phyloP scores from a whole-genome alignment of 768 basidiomycete species.

The Kwoniella shandongensis region DNA sequence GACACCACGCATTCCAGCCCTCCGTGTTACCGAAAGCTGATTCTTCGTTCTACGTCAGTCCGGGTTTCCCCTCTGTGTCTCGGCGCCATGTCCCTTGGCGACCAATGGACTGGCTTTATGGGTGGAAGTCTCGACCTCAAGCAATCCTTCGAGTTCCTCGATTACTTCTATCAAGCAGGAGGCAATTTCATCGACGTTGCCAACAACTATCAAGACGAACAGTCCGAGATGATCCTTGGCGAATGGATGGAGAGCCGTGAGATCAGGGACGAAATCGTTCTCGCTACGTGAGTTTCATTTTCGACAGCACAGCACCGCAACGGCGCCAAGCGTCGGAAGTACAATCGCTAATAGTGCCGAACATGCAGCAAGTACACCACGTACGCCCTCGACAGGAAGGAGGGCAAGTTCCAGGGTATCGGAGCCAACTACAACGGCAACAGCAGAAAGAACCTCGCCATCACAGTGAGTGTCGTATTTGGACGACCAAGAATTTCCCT shows the following conservation, averaged over 20 bases:
- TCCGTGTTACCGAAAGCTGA: neutral
- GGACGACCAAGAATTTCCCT: neutral
- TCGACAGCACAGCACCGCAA: too few relatives aligned
- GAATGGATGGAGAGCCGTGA: slow-evolving; percentile 58
- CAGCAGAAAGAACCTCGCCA: slow-evolving; percentile 56
- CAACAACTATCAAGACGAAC: slow-evolving; percentile 49
- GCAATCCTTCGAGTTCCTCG: slow-evolving; percentile 57
- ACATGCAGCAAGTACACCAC: slow-evolving; percentile 29
- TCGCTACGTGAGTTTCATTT: slow-evolving; percentile 14
- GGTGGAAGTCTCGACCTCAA: slow-evolving; percentile 28
- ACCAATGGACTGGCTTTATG: slow-evolving; percentile 52
- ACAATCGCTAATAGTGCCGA: too few relatives aligned
- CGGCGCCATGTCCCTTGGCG: slow-evolving; percentile 56
- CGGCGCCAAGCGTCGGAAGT: neutral
- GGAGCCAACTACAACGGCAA: slow-evolving; percentile 58
- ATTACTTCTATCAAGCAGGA: slow-evolving; percentile 56
- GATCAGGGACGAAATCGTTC: slow-evolving; percentile 58
- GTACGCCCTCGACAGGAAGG: slow-evolving; percentile 27
- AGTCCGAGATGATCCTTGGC: slow-evolving; percentile 62
- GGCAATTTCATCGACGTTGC: slow-evolving; percentile 59
- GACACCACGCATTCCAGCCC: too few relatives aligned
- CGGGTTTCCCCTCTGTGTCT: slow-evolving; percentile 55
- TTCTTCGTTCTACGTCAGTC: slow-evolving; percentile 14
- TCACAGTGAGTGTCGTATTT: slow-evolving; percentile 45
- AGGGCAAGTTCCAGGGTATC: slow-evolving; percentile 25